These are phyloP conservation scores for Bacterosira constricta DNA, from an alignment of 108 stramenopile species.

Conservation along the genomic window DNA sequence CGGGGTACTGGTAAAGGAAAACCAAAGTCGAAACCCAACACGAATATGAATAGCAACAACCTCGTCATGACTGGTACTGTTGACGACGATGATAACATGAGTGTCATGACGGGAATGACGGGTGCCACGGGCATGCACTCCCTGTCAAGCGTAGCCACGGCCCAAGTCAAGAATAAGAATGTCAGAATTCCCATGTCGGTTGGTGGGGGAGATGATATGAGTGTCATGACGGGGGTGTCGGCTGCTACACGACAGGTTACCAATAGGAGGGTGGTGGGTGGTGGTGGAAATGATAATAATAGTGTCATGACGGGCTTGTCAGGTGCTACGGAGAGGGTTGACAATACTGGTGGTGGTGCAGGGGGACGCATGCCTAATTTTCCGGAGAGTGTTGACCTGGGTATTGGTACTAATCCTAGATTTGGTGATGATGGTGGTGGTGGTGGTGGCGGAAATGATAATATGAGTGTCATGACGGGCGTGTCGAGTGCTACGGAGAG, in stretches of 20 bases:
- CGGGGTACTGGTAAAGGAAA: not conserved
- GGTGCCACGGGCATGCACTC: constrained; percentile 33
- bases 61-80: constrained; percentile 19
- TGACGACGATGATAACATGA: constrained; percentile 15
- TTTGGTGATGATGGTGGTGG: too few species aligned
- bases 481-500: too few species aligned
- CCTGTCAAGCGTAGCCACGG: constrained; percentile 1
- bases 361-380: not conserved
- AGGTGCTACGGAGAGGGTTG: not conserved
- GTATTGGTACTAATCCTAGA: too few species aligned
- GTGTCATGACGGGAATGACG: constrained; percentile 22
- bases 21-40: not conserved
- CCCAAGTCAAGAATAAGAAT: constrained; percentile 19
- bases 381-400: too few species aligned
- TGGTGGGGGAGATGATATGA: constrained; percentile 14
- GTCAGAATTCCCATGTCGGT: not conserved
- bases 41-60: constrained; percentile 12
- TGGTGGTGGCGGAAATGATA: constrained; percentile 6
- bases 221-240: constrained; percentile 29
- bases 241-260: constrained; percentile 19
- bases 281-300: constrained; percentile 2
- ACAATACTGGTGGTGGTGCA: not conserved
- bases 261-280: not conserved
- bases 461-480: constrained; percentile 23
- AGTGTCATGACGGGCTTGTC: constrained; percentile 33